phyloP scores from a whole-genome alignment of 805 yeast species.

The Cyberlindnera petersonii region DNA sequence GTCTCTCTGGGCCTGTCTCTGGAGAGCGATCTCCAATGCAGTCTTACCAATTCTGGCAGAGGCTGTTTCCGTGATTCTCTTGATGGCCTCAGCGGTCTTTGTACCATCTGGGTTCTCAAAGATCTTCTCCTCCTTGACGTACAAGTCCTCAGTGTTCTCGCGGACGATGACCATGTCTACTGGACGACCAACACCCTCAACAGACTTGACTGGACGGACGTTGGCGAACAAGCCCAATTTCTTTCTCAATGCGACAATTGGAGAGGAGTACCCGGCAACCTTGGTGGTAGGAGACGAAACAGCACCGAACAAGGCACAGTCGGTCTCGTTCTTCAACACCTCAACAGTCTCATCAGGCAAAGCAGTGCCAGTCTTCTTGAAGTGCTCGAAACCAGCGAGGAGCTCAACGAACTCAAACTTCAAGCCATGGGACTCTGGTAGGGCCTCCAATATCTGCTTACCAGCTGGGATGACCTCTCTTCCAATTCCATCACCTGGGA shows the following conservation, averaged over 20 bases:
- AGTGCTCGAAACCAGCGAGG: conserved; percentile 92
- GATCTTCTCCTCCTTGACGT: conserved; percentile 87
- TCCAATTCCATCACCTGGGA: conserved; percentile 99
- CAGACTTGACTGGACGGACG: conserved; percentile 96
- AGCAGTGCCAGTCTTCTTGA: conserved; percentile 93
- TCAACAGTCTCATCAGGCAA: conserved; percentile 90
- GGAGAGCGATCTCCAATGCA: conserved; percentile 89
- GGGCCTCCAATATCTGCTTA: conserved; percentile 74
- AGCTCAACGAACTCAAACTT: conserved; percentile 82
- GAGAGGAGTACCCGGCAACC: conserved; percentile 96
- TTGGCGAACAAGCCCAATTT: conserved; percentile 92
- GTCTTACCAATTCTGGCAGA: conserved; percentile 81
- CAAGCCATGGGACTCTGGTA: conserved; percentile 72
- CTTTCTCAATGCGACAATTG: conserved; percentile 97
- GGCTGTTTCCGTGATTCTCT: conserved; percentile 89
- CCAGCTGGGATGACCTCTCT: conserved; percentile 98
- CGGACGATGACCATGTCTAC: conserved; percentile 98
- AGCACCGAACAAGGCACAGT: conserved; percentile 97
- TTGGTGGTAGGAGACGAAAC: conserved; percentile 92
- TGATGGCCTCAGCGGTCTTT: conserved; percentile 94
- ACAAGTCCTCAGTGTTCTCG: conserved; percentile 97
- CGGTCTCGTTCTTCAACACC: conserved; percentile 73
- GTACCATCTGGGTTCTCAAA: conserved; percentile 76
- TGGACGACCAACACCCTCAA: conserved; percentile 77
- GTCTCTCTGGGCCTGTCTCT: conserved; percentile 77